Evolutionary conservation across 83 land plant genomes (phyloP).

Genomic region (Picea engelmannii): DNA sequence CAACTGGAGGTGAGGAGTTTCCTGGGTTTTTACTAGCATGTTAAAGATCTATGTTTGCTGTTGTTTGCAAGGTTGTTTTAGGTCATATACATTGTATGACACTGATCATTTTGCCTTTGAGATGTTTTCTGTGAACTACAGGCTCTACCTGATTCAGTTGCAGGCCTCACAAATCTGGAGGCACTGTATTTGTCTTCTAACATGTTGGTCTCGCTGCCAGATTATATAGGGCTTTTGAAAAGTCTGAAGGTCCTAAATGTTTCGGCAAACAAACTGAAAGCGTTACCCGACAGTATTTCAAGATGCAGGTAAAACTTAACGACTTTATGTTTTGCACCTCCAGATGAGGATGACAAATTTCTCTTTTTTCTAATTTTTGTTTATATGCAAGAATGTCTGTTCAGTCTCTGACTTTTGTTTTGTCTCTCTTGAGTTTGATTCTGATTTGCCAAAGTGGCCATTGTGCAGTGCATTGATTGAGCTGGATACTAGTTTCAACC

Average conservation of each 20-base stretch:
- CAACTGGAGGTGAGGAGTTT: too few species aligned
- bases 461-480: slow-evolving; percentile 69
- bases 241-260: slow-evolving; percentile 65
- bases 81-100: too few species aligned
- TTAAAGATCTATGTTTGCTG: too few species aligned
- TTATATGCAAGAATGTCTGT: too few species aligned
- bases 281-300: slow-evolving; percentile 79
- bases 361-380: too few species aligned
- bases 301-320: slow-evolving; percentile 73
- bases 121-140: slow-evolving; percentile 19
- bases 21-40: too few species aligned
- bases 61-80: too few species aligned
- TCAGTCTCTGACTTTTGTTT: background rate
- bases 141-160: slow-evolving; percentile 77
- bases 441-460: background rate
- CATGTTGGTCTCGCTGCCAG: slow-evolving; percentile 63
- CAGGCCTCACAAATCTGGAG: slow-evolving; percentile 61
- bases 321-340: background rate
- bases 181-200: slow-evolving; percentile 67
- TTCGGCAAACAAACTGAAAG: slow-evolving; percentile 63
- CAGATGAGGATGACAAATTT: background rate
- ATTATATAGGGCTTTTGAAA: slow-evolving; percentile 72
- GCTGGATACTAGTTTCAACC: slow-evolving; percentile 77
- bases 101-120: too few species aligned
- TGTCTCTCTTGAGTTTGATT: background rate